Conservation (phyloP, 345 rosid genomes). For the Litchi chinensis region DNA sequence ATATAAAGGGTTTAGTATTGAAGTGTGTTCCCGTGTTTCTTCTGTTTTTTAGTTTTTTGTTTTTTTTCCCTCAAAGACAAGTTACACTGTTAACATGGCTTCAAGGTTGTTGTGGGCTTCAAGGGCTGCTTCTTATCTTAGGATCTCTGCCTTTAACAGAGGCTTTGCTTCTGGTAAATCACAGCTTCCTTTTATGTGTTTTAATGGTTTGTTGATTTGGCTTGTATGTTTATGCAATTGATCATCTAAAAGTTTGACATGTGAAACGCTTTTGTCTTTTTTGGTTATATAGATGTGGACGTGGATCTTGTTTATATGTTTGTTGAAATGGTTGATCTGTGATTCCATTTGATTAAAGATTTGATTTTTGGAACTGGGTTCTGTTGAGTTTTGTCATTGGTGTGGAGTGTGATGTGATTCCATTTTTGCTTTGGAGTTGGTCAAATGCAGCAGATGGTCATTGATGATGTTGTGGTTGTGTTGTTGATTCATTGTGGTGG, state of each 20-base stretch:
- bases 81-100: constrained; percentile 52
- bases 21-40: neutral
- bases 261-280: neutral
- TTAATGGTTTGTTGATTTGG: neutral
- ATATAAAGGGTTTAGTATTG: neutral
- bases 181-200: neutral
- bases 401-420: neutral
- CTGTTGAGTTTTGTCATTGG: constrained; percentile 11
- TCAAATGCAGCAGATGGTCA: neutral
- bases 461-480: neutral
- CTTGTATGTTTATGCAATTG: constrained; percentile 1
- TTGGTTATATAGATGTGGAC: neutral
- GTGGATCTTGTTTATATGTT: constrained; percentile 27
- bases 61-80: neutral
- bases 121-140: constrained; percentile 82
- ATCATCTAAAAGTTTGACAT: constrained; percentile 9
- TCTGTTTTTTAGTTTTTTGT: no score
- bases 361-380: constrained; percentile 29
- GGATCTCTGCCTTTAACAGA: constrained; percentile 76
- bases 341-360: constrained; percentile 11
- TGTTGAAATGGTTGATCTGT: constrained; percentile 13
- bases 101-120: constrained; percentile 83
- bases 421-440: neutral
- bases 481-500: constrained; percentile 2
- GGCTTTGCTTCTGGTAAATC: constrained; percentile 72